These are phyloP conservation scores for Vigna hirtella DNA, from an alignment of 306 rosid genomes.

Conservation along the genomic window DNA sequence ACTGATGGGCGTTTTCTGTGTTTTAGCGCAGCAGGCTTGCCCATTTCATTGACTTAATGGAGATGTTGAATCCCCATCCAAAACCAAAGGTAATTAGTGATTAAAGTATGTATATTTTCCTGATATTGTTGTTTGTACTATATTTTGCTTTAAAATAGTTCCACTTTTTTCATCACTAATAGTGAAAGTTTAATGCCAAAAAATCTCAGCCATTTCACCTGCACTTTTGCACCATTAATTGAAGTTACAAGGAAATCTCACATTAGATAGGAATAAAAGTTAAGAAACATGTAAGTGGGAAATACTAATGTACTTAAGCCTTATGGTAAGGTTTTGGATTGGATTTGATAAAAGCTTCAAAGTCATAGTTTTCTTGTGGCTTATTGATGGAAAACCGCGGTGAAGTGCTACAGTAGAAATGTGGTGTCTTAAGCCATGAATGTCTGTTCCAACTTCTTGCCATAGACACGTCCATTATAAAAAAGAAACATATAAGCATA, in stretches of 20 bases:
- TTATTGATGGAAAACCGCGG: neutral
- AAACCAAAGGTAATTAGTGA: conserved; percentile 77
- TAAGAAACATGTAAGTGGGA: neutral
- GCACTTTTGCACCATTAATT: neutral
- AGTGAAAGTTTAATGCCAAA: no score
- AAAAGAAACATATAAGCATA: conserved; percentile 9
- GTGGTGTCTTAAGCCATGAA: neutral
- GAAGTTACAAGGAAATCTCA: neutral
- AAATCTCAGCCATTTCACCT: conserved; percentile 13
- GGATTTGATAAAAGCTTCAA: no score
- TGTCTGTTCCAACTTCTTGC: neutral
- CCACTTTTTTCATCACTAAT: neutral
- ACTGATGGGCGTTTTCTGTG: conserved; percentile 42
- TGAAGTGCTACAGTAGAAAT: neutral
- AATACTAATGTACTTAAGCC: neutral
- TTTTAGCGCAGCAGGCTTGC: conserved; percentile 84
- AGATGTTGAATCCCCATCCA: conserved; percentile 92
- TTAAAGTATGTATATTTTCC: conserved; percentile 2
- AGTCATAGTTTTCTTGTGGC: neutral
- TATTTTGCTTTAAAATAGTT: conserved; percentile 12
- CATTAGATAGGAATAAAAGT: neutral
- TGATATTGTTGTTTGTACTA: neutral
- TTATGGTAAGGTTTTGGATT: neutral
- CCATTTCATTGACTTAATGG: conserved; percentile 91
- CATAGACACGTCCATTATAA: neutral